Evolutionary conservation across 2,329 filamentous ascomycete species (phyloP).

Genomic region (Trichoderma atrobrunneum): DNA sequence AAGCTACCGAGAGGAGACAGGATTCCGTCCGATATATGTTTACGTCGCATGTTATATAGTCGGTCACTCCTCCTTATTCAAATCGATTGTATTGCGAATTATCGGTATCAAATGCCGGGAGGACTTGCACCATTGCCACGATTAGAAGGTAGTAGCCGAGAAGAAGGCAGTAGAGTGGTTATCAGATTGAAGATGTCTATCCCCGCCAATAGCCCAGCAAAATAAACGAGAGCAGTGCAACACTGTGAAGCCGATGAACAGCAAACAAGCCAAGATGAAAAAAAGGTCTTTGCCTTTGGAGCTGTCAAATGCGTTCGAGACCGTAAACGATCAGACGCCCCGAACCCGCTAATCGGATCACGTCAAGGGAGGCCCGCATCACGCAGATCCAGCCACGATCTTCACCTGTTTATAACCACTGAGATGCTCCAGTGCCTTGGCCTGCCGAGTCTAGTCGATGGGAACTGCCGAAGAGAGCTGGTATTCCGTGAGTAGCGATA

Average conservation of each 20-base stretch:
- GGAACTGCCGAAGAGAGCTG: conserved; percentile 5
- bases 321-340: neutral
- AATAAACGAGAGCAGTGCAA: conserved; percentile 6
- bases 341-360: neutral
- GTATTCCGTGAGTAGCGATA: neutral
- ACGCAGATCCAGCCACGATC: neutral
- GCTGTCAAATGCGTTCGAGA: neutral
- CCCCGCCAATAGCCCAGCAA: neutral
- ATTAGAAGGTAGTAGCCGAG: conserved; percentile 15
- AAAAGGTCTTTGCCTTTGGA: neutral
- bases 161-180: neutral
- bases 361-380: neutral
- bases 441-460: neutral
- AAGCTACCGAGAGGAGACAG: neutral
- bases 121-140: neutral
- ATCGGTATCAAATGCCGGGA: neutral
- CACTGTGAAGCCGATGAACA: neutral
- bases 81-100: neutral
- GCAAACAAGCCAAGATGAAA: conserved; percentile 1
- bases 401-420: neutral
- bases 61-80: neutral
- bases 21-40: neutral
- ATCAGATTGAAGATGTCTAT: neutral
- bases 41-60: conserved; percentile 2
- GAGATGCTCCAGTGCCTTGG: neutral